Evolutionary conservation across 1,139 yeast species (phyloP), one percentile per base, ranked within the genome.

Genomic region (Pneumocystis canis): DNA sequence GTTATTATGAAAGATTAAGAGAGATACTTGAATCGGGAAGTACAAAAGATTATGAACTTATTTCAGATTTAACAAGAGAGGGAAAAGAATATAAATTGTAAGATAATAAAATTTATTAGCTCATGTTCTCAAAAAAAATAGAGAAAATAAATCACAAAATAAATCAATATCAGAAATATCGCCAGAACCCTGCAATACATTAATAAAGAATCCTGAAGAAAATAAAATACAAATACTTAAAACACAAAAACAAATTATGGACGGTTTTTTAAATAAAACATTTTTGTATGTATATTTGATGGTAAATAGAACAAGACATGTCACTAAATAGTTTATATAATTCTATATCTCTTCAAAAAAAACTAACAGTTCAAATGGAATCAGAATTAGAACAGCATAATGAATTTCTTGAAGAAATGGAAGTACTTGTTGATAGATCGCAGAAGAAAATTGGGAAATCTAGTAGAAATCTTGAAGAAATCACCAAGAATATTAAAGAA

Each of bases 351-450:
- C 4, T 18, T 11, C 59, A 57, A 57, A 35, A 39, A 20, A n/a
- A 57, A 35, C 28, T 57, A 25, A 57, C 41, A 35, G 20, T 57
- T 35, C 59, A 57, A 39, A 57, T 57, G 41, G 18, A 39, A 30
- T 35, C 40, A 14, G 59, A 57, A 9, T 57, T 57, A 39, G 59
- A 57, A 30, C 25, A 20, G 14, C 59, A 57, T 28, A 28, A 39
- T 57, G 37, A 30, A 9, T 35, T 57, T 11, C 59, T 57, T 35
- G 59, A 30, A 57, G 59, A 57, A 57, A 57, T 57, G 59, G 37
- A 57, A 9, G 35, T 35, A 14, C 59, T 57, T 35, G 37, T 57
- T 9, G 59, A 57, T 11, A 35, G 11, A 20, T 35, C 41, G 7
- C 59, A 57, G 14, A 28, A 5, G 11, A 57, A 39, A 57, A 14